Conservation (phyloP, 2,329 filamentous ascomycete species). For the Xylariaceae sp. region DNA sequence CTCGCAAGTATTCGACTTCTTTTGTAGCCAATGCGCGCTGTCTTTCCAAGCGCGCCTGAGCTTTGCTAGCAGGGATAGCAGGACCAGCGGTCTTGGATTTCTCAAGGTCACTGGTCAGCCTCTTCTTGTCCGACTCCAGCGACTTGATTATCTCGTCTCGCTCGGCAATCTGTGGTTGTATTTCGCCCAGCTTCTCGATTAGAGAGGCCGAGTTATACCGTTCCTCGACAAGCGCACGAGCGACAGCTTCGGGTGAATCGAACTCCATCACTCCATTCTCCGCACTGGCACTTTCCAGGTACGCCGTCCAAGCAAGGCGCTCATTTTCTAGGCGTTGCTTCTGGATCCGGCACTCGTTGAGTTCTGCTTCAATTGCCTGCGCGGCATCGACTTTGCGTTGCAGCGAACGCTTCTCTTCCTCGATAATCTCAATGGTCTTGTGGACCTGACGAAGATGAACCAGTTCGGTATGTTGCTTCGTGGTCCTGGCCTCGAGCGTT, state of each 20-base stretch:
- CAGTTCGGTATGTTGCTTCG: constrained; percentile 73
- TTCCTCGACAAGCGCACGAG: constrained; percentile 76
- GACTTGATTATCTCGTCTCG: constrained; percentile 69
- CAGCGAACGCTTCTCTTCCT: constrained; percentile 86
- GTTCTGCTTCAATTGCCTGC: constrained; percentile 66
- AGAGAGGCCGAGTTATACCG: constrained; percentile 73
- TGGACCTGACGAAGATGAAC: constrained; percentile 74
- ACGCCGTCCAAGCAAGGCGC: constrained; percentile 76
- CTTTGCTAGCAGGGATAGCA: constrained; percentile 55
- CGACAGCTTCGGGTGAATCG: constrained; percentile 81
- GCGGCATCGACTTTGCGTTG: constrained; percentile 73
- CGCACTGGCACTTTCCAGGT: constrained; percentile 64
- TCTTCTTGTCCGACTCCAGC: constrained; percentile 64
- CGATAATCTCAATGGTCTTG: constrained; percentile 86
- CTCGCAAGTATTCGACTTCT: constrained; percentile 89
- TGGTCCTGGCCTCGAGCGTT: constrained; percentile 71
- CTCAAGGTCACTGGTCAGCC: constrained; percentile 64
- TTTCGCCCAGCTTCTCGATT: constrained; percentile 70
- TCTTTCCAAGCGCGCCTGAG: constrained; percentile 70
- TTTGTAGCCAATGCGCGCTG: constrained; percentile 82
- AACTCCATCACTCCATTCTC: constrained; percentile 64
- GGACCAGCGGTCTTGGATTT: constrained; percentile 53
- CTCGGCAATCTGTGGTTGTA: constrained; percentile 73
- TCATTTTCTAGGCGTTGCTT: constrained; percentile 86
- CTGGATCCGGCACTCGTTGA: constrained; percentile 75